Evolutionary conservation across 352 stramenopile species (phyloP).

Genomic region (Peronospora belbahrii): DNA sequence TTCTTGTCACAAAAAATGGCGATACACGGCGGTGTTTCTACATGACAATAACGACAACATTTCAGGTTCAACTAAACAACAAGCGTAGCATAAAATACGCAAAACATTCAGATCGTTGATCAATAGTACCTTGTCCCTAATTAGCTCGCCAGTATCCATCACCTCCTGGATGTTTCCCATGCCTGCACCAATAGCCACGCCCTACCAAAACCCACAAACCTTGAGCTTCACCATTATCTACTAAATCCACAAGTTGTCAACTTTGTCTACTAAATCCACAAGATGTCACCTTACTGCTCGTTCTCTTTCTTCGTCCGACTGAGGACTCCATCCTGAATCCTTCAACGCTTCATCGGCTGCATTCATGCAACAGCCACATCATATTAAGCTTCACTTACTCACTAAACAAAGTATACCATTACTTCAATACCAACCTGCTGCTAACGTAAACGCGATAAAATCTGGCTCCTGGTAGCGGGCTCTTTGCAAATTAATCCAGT

Average conservation of each 20-base stretch:
- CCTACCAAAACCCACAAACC: constrained; percentile 28
- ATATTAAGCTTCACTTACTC: not conserved
- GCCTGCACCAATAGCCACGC: constrained; percentile 77
- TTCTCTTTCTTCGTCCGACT: constrained; percentile 58
- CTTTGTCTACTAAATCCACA: not conserved
- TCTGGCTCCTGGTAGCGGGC: constrained; percentile 67
- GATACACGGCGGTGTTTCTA: constrained; percentile 87
- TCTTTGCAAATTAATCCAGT: constrained; percentile 65
- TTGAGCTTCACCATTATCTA: not conserved
- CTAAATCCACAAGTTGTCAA: not conserved
- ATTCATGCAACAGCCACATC: constrained; percentile 1
- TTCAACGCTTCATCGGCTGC: constrained; percentile 73
- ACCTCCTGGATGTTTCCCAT: constrained; percentile 86
- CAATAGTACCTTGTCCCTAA: constrained; percentile 48
- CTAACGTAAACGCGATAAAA: constrained; percentile 82
- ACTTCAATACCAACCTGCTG: constrained; percentile 40
- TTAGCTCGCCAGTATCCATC: constrained; percentile 57
- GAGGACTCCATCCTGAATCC: constrained; percentile 57
- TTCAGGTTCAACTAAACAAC: not conserved
- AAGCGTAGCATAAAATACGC: not conserved
- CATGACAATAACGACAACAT: not conserved
- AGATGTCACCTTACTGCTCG: constrained; percentile 38
- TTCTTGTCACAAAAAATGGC: constrained; percentile 91
- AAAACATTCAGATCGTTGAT: not conserved
- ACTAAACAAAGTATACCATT: not conserved